phyloP scores from a whole-genome alignment of 345 rosid genomes.

The Alliaria petiolata region DNA sequence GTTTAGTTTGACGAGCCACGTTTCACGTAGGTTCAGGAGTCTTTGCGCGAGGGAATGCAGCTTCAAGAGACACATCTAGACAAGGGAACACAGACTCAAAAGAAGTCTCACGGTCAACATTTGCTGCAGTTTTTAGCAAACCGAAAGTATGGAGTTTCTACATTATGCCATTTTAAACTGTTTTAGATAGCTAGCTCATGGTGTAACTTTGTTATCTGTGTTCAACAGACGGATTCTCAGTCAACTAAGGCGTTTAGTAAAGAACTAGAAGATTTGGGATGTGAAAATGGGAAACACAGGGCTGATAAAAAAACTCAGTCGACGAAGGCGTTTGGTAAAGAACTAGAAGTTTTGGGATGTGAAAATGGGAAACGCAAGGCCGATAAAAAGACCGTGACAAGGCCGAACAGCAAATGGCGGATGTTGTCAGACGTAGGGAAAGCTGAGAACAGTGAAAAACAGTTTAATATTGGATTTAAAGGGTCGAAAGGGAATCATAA shows the following conservation, averaged over 20 bases:
- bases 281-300: slow-evolving; percentile 32
- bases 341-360: slow-evolving; percentile 33
- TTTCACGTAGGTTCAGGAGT: slow-evolving; percentile 40
- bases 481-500: slow-evolving; percentile 11
- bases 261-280: slow-evolving; percentile 35
- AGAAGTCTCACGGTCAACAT: slow-evolving; percentile 40
- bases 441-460: slow-evolving; percentile 23
- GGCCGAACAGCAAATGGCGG: slow-evolving; percentile 17
- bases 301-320: slow-evolving; percentile 25
- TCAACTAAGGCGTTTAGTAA: slow-evolving; percentile 33
- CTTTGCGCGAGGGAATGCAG: slow-evolving; percentile 24
- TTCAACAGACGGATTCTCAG: slow-evolving; percentile 46
- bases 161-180: neutral
- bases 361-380: slow-evolving; percentile 28
- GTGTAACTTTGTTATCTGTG: slow-evolving; percentile 10
- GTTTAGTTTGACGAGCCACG: neutral
- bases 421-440: slow-evolving; percentile 35
- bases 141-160: slow-evolving; percentile 48
- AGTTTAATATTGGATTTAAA: slow-evolving; percentile 22
- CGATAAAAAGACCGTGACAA: slow-evolving; percentile 28
- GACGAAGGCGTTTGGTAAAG: slow-evolving; percentile 37
- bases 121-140: slow-evolving; percentile 37
- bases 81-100: slow-evolving; percentile 30
- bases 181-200: neutral
- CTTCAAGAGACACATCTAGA: slow-evolving; percentile 27